Evolutionary conservation across 2,329 filamentous ascomycete genomes (phyloP), one percentile per base, ranked within the genome.

Genomic region (Talaromyces verruculosus): DNA sequence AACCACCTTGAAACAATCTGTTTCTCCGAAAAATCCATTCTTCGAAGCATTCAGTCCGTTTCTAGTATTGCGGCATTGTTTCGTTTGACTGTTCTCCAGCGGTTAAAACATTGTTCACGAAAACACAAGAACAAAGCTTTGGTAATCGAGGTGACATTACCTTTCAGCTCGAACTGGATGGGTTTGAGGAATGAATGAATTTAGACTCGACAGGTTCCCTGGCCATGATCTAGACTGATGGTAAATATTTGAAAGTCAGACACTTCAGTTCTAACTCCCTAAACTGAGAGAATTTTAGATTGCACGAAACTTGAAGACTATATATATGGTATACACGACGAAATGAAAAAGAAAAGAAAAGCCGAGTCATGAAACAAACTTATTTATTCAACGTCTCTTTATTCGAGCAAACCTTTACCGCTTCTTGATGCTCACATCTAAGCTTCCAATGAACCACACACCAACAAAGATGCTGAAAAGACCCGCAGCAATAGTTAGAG

Each of bases 371-470:
- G 39, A 60, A 49, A 37, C 22, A 33, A 60, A 51, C 45, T 30
- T 39, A 33, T 61, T 55, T 65, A 53, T 63, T 6, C n/a, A 33
- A 55, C 49, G 45, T 39, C 45, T 28, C 41, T 64, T 60, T 61
- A 15, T 61, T 25, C 17, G n/a, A 13, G 10, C 25, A 47, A 37
- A 15, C 59, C n/a, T 61, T 64, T 72, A 84, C 74, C 83, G 83
- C 77, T 83, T 85, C 69, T 84, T 88, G 79, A 97, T 96, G 76
- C 91, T 93, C 55, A 93, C 86, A 75, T 97, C 89, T 68, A 97
- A 82, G 73, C 87, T 89, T 37, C 92, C 90, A 67, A 97, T 77
- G 3, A 88, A 81, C 89, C 91, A 97, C 5, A 87, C 85, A 1
- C 88, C 84, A 47, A 87, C 83, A 78, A 96, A 97, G 13, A 96